Conservation (phyloP, 371 early-diverging fungal genomes). For the Capillidium heterosporum region DNA sequence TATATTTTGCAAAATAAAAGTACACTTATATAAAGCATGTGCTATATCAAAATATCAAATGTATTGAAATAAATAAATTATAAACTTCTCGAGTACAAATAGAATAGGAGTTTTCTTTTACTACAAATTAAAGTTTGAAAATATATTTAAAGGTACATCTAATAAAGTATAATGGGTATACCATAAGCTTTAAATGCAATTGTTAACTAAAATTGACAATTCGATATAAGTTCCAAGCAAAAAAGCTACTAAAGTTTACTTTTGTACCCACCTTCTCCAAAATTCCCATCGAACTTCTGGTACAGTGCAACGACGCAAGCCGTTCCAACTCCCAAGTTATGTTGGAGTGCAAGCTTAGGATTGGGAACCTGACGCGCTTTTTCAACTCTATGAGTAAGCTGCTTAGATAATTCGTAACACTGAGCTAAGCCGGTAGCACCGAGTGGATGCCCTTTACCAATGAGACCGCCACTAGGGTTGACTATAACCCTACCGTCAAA, state of each 20-base stretch:
- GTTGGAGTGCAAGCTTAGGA: constrained; percentile 46
- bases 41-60: no score
- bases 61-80: no score
- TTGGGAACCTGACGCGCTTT: constrained; percentile 45
- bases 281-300: constrained; percentile 21
- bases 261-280: background rate
- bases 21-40: no score
- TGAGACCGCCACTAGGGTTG: constrained; percentile 66
- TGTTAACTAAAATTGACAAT: no score
- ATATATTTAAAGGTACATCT: no score
- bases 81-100: no score
- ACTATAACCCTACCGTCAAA: constrained; percentile 24
- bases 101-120: no score
- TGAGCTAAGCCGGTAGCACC: constrained; percentile 70
- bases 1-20: no score
- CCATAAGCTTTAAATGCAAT: no score
- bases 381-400: constrained; percentile 48
- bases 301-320: constrained; percentile 54
- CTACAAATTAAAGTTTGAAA: no score
- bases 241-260: background rate
- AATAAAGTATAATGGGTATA: no score
- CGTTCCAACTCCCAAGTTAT: constrained; percentile 65
- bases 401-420: constrained; percentile 45
- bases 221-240: no score
- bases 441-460: constrained; percentile 65